Conservation (phyloP, 768 basidiomycete species). For the Chalciporus sphaerocephalus region DNA sequence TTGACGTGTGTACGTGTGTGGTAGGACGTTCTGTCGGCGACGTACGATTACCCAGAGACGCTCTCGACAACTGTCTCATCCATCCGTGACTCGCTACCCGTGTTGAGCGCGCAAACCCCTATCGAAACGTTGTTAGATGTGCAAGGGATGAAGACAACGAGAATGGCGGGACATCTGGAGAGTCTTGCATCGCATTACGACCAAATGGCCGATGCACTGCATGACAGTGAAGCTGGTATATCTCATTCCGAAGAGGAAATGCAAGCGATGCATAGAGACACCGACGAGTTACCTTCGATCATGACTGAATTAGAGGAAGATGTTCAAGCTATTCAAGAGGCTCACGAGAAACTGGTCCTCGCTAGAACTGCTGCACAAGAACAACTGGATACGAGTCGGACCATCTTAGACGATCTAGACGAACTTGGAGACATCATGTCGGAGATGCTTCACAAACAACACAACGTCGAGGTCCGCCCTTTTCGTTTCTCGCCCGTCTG, state of each 20-base stretch:
- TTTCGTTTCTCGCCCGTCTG: neutral
- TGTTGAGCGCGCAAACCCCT: conserved; percentile 31
- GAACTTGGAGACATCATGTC: conserved; percentile 76
- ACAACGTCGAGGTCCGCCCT: conserved; percentile 64
- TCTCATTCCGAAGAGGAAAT: conserved; percentile 65
- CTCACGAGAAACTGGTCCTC: conserved; percentile 46
- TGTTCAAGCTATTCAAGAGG: conserved; percentile 46
- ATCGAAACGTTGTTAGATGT: conserved; percentile 40
- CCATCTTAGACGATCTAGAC: conserved; percentile 61
- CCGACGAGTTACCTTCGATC: conserved; percentile 70
- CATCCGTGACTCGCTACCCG: conserved; percentile 52
- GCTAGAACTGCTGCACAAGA: conserved; percentile 42
- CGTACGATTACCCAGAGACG: conserved; percentile 64
- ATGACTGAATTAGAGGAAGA: conserved; percentile 67
- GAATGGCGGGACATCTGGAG: conserved; percentile 74
- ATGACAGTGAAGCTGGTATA: conserved; percentile 67
- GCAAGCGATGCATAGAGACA: conserved; percentile 78
- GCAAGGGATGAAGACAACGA: conserved; percentile 54
- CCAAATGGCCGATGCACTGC: conserved; percentile 66
- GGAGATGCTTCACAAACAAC: conserved; percentile 69
- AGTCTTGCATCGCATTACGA: conserved; percentile 71
- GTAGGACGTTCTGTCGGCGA: conserved; percentile 59
- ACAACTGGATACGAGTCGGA: conserved; percentile 47
- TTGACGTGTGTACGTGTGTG: neutral
- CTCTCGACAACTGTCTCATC: conserved; percentile 51